Percentiles rank a stretch among this genome's conserved stretches.
phyloP scores from a whole-genome alignment of 108 stramenopile species.

The Chaetoceros tenuissimus region DNA sequence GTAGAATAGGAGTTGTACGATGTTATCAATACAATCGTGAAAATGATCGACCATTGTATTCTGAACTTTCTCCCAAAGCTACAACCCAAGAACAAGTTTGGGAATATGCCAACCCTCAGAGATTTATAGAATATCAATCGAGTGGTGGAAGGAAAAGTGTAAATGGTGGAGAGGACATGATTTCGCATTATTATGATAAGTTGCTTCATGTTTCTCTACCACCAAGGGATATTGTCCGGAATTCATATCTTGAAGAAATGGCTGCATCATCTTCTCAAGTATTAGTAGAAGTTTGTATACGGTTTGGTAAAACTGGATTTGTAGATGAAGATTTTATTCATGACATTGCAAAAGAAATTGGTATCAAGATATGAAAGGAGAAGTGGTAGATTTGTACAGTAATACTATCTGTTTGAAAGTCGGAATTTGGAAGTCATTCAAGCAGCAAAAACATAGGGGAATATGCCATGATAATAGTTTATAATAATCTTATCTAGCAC shows the following conservation, averaged over 20 bases:
- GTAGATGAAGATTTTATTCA: constrained; percentile 53
- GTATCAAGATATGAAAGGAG: background rate
- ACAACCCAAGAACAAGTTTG: constrained; percentile 41
- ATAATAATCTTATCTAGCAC: too few relatives aligned
- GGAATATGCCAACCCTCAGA: constrained; percentile 32
- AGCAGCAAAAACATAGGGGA: too few relatives aligned
- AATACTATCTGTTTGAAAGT: too few relatives aligned
- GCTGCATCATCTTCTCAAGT: constrained; percentile 22
- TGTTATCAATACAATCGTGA: constrained; percentile 65
- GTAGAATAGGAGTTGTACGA: constrained; percentile 48
- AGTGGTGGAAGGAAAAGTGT: constrained; percentile 14
- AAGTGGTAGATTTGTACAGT: too few relatives aligned
- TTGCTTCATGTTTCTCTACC: constrained; percentile 61
- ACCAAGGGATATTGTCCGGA: constrained; percentile 46
- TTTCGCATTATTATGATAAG: constrained; percentile 74
- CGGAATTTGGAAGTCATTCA: too few relatives aligned
- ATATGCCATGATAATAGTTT: too few relatives aligned
- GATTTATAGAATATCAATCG: constrained; percentile 38
- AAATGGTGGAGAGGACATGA: too few relatives aligned
- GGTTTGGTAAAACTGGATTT: constrained; percentile 39
- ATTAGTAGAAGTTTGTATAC: constrained; percentile 52
- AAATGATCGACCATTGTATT: constrained; percentile 20
- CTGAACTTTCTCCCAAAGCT: constrained; percentile 33
- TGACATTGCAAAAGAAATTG: constrained; percentile 5
- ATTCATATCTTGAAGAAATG: constrained; percentile 36